These are phyloP conservation scores for Geotrichum histeridarum DNA, from an alignment of 1,139 yeast species.

Conservation along the genomic window DNA sequence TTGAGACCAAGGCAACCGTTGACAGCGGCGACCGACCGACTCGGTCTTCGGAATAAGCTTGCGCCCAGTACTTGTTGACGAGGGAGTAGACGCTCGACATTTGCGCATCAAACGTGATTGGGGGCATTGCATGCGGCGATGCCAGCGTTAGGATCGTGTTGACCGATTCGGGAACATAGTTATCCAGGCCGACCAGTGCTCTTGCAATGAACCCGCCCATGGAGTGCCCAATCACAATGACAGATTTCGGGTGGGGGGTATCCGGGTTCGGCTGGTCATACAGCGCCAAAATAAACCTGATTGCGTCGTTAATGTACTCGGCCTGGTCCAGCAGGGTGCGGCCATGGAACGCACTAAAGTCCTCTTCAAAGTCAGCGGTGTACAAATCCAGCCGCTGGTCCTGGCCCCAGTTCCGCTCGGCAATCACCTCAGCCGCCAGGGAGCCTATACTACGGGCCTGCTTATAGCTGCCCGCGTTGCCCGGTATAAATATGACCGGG, in stretches of 20 bases:
- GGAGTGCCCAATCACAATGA: conserved; percentile 82
- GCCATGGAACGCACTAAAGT: conserved; percentile 95
- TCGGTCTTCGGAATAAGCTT: conserved; percentile 43
- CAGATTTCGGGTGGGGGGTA: conserved; percentile 52
- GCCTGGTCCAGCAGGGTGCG: conserved; percentile 91
- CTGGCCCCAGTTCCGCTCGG: conserved; percentile 6
- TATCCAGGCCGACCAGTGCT: conserved; percentile 71
- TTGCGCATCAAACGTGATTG: conserved; percentile 93
- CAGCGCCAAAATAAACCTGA: conserved; percentile 63
- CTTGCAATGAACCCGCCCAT: conserved; percentile 96
- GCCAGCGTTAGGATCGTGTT: conserved; percentile 84
- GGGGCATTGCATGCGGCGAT: conserved; percentile 90
- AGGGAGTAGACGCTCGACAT: conserved; percentile 66
- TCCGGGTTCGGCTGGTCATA: conserved; percentile 39
- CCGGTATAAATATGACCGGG: conserved; percentile 91
- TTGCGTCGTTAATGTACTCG: conserved; percentile 85
- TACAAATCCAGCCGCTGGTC: conserved; percentile 57
- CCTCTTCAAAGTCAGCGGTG: conserved; percentile 91
- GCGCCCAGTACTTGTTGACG: conserved; percentile 76
- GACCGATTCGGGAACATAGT: conserved; percentile 64
- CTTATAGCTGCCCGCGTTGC: conserved; percentile 91
- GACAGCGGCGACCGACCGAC: conserved; percentile 30
- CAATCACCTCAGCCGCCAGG: conserved; percentile 38
- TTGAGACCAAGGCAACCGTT: conserved; percentile 48
- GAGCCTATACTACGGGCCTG: conserved; percentile 94